phyloP scores from a whole-genome alignment of 2,329 filamentous ascomycete genomes.

The Pseudohalonectria lignicola region DNA sequence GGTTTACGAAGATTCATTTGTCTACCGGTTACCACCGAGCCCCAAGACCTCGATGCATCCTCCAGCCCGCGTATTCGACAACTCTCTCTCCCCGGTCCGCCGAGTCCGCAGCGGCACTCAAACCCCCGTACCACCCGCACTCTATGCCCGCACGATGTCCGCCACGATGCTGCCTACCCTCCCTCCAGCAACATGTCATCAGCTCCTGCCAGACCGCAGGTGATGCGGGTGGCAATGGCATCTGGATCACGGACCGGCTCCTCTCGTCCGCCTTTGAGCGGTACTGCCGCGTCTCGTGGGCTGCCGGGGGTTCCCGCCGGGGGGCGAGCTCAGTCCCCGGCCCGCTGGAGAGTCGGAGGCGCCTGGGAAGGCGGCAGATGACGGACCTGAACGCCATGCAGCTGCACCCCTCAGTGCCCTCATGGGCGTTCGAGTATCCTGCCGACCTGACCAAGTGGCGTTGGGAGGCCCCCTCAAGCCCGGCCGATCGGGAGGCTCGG shows the following conservation, averaged over 20 bases:
- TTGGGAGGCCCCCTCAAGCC: slow-evolving; percentile 25
- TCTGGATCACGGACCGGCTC: slow-evolving; percentile 51
- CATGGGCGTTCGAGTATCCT: slow-evolving; percentile 35
- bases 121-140: background rate
- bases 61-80: no score
- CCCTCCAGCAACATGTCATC: background rate
- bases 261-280: slow-evolving; percentile 38
- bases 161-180: background rate
- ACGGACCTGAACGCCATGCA: slow-evolving; percentile 32
- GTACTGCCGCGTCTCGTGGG: slow-evolving; percentile 24
- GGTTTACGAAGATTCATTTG: no score
- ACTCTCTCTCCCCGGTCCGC: background rate
- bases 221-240: slow-evolving; percentile 28
- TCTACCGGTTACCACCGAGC: no score
- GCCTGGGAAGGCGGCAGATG: slow-evolving; percentile 42
- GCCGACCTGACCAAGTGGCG: slow-evolving; percentile 34
- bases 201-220: background rate
- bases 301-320: slow-evolving; percentile 11
- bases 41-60: no score
- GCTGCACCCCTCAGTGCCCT: slow-evolving; percentile 19
- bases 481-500: no score
- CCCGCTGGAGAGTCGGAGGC: slow-evolving; percentile 42
- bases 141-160: slow-evolving; percentile 1
- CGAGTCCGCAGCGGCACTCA: background rate
- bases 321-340: slow-evolving; percentile 32